These are phyloP conservation scores for Thermothielavioides terrestris DNA, from an alignment of 495 filamentous ascomycete genomes.

Conservation along the genomic window DNA sequence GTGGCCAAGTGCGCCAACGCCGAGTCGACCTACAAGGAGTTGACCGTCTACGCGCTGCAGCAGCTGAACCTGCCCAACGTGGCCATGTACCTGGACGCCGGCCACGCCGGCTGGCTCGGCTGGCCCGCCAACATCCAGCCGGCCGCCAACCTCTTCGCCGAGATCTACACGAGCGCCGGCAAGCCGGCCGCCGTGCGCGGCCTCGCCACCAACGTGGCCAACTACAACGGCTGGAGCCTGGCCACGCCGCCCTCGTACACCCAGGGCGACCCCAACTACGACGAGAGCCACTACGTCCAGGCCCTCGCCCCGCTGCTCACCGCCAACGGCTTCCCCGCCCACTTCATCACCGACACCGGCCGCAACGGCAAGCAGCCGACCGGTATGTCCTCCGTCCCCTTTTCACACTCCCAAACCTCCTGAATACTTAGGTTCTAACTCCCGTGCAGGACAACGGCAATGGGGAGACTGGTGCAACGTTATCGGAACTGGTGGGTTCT, in stretches of 20 bases:
- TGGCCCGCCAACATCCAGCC: constrained; percentile 70
- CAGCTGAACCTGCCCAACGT: constrained; percentile 67
- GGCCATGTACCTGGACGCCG: constrained; percentile 76
- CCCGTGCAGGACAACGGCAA: constrained; percentile 32
- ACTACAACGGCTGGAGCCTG: constrained; percentile 60
- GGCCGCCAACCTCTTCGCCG: constrained; percentile 57
- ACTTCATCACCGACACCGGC: constrained; percentile 62
- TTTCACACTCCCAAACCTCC: background rate
- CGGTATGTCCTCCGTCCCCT: constrained; percentile 17
- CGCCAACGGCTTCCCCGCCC: constrained; percentile 52
- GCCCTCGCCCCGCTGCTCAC: constrained; percentile 56
- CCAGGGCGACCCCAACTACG: constrained; percentile 48
- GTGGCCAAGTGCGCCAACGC: constrained; percentile 57
- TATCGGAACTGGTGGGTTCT: constrained; percentile 39
- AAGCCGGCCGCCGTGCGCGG: constrained; percentile 60
- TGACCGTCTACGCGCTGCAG: constrained; percentile 61
- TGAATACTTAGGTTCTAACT: too few species aligned
- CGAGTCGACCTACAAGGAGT: constrained; percentile 54
- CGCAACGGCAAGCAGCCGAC: constrained; percentile 64
- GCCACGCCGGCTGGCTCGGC: constrained; percentile 74
- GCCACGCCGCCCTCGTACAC: constrained; percentile 22
- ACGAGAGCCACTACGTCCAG: constrained; percentile 65
- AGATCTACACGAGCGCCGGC: constrained; percentile 57
- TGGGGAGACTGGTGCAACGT: constrained; percentile 87
- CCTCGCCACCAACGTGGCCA: constrained; percentile 71